Evolutionary conservation across 139 green algal species (phyloP).

Genomic region (Edaphochlamys debaryana): DNA sequence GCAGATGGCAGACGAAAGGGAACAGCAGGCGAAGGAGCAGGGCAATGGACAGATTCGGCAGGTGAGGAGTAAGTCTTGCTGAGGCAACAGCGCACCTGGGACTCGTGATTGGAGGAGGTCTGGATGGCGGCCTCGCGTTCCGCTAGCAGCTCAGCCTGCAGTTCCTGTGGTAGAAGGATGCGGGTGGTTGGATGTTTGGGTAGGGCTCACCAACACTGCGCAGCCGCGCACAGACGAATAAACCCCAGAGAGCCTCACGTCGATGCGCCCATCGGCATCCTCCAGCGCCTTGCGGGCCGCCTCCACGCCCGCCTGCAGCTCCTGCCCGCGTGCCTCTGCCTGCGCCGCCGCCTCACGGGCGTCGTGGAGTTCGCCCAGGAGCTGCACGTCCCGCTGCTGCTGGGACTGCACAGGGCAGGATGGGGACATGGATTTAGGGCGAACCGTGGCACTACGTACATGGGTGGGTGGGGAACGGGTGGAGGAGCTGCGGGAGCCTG

Average conservation of each 20-base stretch:
- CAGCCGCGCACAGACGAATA: too few relatives aligned
- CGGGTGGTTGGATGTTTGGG: too few relatives aligned
- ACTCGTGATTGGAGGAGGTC: background rate
- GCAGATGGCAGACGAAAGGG: too few relatives aligned
- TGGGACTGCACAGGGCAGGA: background rate
- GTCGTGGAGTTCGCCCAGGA: background rate
- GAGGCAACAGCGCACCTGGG: slow-evolving; percentile 9
- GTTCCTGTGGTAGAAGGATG: slow-evolving; percentile 21
- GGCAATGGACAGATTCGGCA: too few relatives aligned
- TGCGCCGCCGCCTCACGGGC: background rate
- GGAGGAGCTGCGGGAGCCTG: too few relatives aligned
- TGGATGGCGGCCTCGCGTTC: background rate
- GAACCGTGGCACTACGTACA: too few relatives aligned
- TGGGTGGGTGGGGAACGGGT: too few relatives aligned
- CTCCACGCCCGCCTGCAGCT: background rate
- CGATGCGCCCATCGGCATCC: background rate
- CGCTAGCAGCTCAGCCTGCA: background rate
- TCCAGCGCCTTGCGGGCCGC: background rate
- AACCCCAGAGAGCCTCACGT: too few relatives aligned
- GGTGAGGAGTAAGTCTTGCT: too few relatives aligned
- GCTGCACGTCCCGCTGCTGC: background rate
- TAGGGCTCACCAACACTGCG: too few relatives aligned
- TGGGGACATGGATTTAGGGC: too few relatives aligned
- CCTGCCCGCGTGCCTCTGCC: background rate
- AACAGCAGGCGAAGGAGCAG: too few relatives aligned